Percentiles rank a stretch among this genome's conserved stretches.
These are phyloP conservation scores for Dissophora globulifera DNA, from an alignment of 192 early-diverging fungal genomes.

Conservation along the genomic window DNA sequence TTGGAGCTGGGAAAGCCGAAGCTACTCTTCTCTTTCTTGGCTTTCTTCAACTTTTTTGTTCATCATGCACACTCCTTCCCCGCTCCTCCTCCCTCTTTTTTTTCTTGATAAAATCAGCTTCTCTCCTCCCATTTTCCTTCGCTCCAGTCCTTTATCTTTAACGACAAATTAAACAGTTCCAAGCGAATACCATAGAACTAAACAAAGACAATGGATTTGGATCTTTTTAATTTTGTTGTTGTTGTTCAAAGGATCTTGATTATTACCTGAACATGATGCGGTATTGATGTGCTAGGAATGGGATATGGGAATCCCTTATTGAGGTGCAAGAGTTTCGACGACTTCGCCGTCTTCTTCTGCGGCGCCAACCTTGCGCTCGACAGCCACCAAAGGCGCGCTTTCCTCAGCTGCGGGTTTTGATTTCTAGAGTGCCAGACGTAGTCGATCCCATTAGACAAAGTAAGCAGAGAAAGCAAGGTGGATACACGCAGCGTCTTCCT, in stretches of 20 bases:
- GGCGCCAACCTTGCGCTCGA: not conserved
- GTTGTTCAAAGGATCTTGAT: too few relatives aligned
- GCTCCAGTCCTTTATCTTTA: not conserved
- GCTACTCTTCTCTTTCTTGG: not conserved
- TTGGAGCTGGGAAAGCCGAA: not conserved
- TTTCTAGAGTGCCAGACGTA: too few relatives aligned
- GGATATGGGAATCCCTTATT: too few relatives aligned
- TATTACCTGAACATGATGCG: too few relatives aligned
- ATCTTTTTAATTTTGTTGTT: too few relatives aligned
- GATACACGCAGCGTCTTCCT: not conserved
- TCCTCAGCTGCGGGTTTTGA: not conserved
- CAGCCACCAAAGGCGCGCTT: not conserved
- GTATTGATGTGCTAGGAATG: too few relatives aligned
- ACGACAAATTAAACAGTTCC: conserved; percentile 12
- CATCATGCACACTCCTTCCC: not conserved
- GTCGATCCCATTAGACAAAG: too few relatives aligned
- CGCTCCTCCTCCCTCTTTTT: conserved; percentile 8
- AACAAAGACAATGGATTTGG: too few relatives aligned
- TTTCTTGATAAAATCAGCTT: conserved; percentile 10
- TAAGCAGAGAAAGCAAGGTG: not conserved
- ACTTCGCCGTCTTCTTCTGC: conserved; percentile 13
- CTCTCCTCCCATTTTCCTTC: not conserved
- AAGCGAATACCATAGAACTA: too few relatives aligned
- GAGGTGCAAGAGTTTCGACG: conserved; percentile 1
- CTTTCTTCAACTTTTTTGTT: conserved; percentile 3